Conservation (phyloP, 257 asterid species). For the Linaria vulgaris region DNA sequence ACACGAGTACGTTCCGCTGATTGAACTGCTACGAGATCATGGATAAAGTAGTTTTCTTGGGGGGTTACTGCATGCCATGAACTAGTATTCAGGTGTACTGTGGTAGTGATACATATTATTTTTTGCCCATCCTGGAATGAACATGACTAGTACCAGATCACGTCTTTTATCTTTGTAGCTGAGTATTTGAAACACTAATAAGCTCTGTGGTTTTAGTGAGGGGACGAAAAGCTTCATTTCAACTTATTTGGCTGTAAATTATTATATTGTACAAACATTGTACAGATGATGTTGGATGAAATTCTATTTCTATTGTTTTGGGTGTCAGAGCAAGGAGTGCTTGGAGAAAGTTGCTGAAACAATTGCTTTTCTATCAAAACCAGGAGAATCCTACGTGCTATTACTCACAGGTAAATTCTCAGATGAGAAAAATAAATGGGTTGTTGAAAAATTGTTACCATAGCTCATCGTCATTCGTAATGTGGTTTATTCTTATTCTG, state of each 20-base stretch:
- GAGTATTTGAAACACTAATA: background rate
- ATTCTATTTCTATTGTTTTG: conserved; percentile 24
- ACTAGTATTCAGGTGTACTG: conserved; percentile 3
- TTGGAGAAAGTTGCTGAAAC: conserved; percentile 89
- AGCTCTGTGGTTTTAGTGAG: conserved; percentile 4
- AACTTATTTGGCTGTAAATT: conserved; percentile 9
- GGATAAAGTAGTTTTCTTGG: conserved; percentile 4
- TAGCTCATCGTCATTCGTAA: background rate
- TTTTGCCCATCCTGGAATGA: background rate
- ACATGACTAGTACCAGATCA: background rate
- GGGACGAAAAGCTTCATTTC: conserved; percentile 1
- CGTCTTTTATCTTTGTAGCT: conserved; percentile 14
- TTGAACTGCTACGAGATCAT: conserved; percentile 19
- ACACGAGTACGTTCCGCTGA: background rate
- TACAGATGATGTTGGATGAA: conserved; percentile 8
- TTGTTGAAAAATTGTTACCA: conserved; percentile 10
- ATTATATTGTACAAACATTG: conserved; percentile 1
- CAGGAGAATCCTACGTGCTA: conserved; percentile 58
- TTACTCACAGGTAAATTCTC: conserved; percentile 72
- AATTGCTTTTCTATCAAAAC: conserved; percentile 54
- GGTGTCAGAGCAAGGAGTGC: conserved; percentile 89
- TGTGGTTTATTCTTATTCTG: background rate
- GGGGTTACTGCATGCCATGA: background rate
- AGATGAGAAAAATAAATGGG: background rate
- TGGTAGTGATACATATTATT: background rate